A percentile compares a stretch with the other conserved stretches of the same genome.
phyloP scores from a whole-genome alignment of 179 eudicot genomes.

The Pouteria campechiana region DNA sequence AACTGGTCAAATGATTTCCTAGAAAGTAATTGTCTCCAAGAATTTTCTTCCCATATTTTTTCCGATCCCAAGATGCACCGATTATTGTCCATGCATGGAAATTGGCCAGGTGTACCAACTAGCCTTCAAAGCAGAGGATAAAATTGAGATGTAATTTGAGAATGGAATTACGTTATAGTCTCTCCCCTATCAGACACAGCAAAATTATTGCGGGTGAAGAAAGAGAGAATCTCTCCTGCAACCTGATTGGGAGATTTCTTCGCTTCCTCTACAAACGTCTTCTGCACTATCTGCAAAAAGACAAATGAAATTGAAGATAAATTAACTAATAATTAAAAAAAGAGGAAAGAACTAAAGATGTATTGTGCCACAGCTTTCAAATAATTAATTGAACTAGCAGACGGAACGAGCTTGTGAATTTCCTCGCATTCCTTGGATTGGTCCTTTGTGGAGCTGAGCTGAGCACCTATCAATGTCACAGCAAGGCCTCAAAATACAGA shows the following conservation, averaged over 20 bases:
- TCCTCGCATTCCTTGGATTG: no score
- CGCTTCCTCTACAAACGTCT: conserved; percentile 52
- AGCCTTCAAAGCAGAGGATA: background rate
- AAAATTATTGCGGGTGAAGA: conserved; percentile 85
- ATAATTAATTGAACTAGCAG: no score
- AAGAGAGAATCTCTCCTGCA: conserved; percentile 85
- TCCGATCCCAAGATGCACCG: no score
- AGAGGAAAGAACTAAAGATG: background rate
- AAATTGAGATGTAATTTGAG: background rate
- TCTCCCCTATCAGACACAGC: conserved; percentile 82
- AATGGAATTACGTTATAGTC: conserved; percentile 61
- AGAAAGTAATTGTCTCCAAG: no score
- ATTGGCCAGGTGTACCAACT: background rate
- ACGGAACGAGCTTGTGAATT: no score
- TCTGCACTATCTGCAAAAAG: conserved; percentile 54
- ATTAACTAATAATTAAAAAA: background rate
- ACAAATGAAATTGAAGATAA: background rate
- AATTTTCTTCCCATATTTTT: no score
- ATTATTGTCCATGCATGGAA: background rate
- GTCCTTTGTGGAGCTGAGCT: no score
- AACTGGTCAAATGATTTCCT: no score
- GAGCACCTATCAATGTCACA: no score
- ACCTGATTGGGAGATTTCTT: conserved; percentile 55
- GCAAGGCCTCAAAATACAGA: no score
- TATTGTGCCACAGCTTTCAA: no score